Evolutionary conservation across 139 green algal species (phyloP), one percentile per base, ranked within the genome.

Genomic region (Desmodesmus armatus): DNA sequence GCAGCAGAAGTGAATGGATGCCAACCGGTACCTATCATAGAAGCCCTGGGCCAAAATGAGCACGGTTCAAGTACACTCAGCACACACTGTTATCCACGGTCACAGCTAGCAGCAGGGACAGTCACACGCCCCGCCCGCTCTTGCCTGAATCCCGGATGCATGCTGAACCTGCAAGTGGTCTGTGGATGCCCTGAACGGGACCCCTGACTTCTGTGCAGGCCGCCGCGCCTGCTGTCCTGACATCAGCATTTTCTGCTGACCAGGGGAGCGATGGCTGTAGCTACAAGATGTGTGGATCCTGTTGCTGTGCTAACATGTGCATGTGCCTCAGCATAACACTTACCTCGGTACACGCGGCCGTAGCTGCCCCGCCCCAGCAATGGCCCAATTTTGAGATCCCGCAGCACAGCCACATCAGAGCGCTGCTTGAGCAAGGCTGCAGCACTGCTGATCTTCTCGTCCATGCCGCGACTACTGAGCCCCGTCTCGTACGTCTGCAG

Each of bases 331-430:
- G n/a, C n/a, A n/a, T n/a, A 11, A 27, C 29, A 5, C 78, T 84
- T 39, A 85, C 78, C 78, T 40, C 67, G 49, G 63, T 86, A 80
- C 33, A 86, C 80, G 39, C 66, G 72, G 27, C 80, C 80, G 37
- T 80, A 86, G 69, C 80, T 86, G 21, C 80, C 80, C 51, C 66
- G 80, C 29, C 80, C 80, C 31, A 86, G 77, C 77, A 83, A 40
- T 29, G 77, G 77, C n/a, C 77, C 77, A 58, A 83, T 55, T 58
- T 74, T 83, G 23, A 83, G 66, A 17, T 83, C 77, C 4, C 41
- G 27, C 58, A 83, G 37, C 55, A 83, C 77, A 1, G 77, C 77
- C 58, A 63, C 62, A 7, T 83, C 58, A 35, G 58, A 75, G 1
- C 77, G 35, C 3, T 13, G 0, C 37, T 83, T 72, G 23, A 83